These are phyloP conservation scores for Alternaria sp. DNA, from an alignment of 2,329 filamentous ascomycete genomes.

Conservation along the genomic window DNA sequence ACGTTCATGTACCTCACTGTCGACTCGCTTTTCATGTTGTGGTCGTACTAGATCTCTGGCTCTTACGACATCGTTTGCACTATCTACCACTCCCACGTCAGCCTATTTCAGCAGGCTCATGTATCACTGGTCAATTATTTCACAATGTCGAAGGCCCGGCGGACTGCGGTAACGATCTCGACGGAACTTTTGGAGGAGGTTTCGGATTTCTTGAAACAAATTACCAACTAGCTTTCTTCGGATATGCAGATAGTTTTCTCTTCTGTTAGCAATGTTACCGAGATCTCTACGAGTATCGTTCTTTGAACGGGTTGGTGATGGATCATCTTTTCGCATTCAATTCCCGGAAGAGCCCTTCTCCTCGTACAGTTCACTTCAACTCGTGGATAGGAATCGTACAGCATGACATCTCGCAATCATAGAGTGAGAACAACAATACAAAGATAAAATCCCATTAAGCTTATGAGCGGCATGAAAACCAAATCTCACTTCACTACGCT, in stretches of 20 bases:
- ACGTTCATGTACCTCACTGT: neutral
- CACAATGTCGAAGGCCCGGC: conserved; percentile 17
- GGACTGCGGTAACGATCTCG: conserved; percentile 25
- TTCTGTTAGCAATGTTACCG: neutral
- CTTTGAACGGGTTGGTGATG: neutral
- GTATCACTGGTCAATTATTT: conserved; percentile 34
- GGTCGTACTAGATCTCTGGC: conserved; percentile 8
- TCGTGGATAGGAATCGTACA: neutral
- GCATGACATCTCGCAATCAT: neutral
- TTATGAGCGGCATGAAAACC: neutral
- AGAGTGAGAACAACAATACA: neutral
- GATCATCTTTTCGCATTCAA: conserved; percentile 2
- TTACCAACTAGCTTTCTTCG: conserved; percentile 6
- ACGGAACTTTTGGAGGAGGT: conserved; percentile 29
- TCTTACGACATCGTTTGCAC: conserved; percentile 9
- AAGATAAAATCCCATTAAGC: neutral
- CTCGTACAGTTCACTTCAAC: neutral
- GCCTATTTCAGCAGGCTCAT: conserved; percentile 1
- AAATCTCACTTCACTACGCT: neutral
- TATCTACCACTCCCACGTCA: conserved; percentile 6
- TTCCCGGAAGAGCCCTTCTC: neutral
- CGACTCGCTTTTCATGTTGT: conserved; percentile 2
- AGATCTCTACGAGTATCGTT: neutral
- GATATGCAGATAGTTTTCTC: conserved; percentile 24
- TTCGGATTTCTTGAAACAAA: conserved; percentile 22